These are phyloP conservation scores for Cercospora sojina DNA, from an alignment of 2,329 filamentous ascomycete genomes.

Conservation along the genomic window DNA sequence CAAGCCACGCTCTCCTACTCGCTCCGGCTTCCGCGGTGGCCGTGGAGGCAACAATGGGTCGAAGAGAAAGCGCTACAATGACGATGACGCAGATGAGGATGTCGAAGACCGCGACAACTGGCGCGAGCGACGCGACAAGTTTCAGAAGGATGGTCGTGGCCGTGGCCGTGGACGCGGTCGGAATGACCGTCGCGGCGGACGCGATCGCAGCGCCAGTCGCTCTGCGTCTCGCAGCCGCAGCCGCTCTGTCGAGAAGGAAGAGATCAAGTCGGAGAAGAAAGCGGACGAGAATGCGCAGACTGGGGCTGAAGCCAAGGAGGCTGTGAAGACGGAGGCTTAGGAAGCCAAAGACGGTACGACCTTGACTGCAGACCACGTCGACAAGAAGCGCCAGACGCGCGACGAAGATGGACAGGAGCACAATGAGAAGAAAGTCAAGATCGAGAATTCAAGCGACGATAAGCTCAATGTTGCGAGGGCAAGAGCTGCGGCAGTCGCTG, in stretches of 20 bases:
- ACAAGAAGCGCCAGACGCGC: background rate
- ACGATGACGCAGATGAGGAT: slow-evolving; percentile 25
- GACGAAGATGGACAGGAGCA: slow-evolving; percentile 3
- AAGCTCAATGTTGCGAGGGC: background rate
- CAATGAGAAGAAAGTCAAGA: background rate
- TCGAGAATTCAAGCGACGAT: background rate
- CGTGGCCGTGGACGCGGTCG: slow-evolving; percentile 15
- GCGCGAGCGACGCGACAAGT: slow-evolving; percentile 29
- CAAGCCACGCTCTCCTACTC: slow-evolving; percentile 35
- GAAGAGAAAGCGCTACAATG: slow-evolving; percentile 29
- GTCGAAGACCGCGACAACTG: slow-evolving; percentile 29
- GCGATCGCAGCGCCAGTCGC: slow-evolving; percentile 20
- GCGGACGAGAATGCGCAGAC: slow-evolving; percentile 14
- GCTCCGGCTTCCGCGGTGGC: slow-evolving; percentile 35
- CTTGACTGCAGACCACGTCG: background rate
- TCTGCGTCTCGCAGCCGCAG: slow-evolving; percentile 20
- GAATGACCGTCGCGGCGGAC: slow-evolving; percentile 18
- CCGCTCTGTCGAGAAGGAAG: slow-evolving; percentile 20
- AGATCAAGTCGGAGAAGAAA: slow-evolving; percentile 20
- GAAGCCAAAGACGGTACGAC: slow-evolving; percentile 8
- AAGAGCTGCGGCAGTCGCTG: background rate
- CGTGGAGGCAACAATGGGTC: slow-evolving; percentile 33
- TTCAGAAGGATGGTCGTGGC: slow-evolving; percentile 25
- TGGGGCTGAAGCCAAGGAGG: slow-evolving; percentile 15
- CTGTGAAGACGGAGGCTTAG: slow-evolving; percentile 16